phyloP scores from a whole-genome alignment of 495 filamentous ascomycete genomes.

The Pseudomonodictys pantanalensis region DNA sequence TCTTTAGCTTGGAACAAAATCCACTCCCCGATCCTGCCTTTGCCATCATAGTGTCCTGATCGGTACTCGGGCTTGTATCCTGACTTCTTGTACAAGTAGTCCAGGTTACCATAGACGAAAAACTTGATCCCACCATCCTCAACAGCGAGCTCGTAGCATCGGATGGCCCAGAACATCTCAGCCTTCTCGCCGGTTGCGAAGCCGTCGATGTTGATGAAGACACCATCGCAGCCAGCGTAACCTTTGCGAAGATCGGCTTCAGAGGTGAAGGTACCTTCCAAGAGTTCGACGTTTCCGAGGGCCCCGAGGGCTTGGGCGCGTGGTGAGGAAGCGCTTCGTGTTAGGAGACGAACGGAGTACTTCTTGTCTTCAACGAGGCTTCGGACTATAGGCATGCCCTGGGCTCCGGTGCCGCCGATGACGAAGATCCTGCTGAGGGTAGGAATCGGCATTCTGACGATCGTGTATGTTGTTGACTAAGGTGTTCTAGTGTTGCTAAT shows the following conservation, averaged over 20 bases:
- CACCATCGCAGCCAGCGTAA: conserved; percentile 15
- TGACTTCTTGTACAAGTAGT: conserved; percentile 17
- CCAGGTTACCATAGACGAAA: conserved; percentile 32
- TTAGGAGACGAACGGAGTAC: conserved; percentile 50
- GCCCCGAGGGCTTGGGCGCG: conserved; percentile 43
- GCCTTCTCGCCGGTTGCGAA: conserved; percentile 30
- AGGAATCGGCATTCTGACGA: neutral
- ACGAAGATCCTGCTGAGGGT: conserved; percentile 40
- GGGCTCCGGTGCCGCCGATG: conserved; percentile 56
- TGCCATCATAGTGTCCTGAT: conserved; percentile 26
- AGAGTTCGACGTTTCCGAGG: conserved; percentile 46
- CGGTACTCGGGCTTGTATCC: conserved; percentile 17
- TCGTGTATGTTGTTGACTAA: too few relatives aligned
- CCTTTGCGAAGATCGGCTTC: conserved; percentile 45
- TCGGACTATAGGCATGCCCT: conserved; percentile 51
- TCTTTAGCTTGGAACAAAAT: conserved; percentile 19
- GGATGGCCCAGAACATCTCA: conserved; percentile 30
- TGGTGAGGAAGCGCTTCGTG: conserved; percentile 44
- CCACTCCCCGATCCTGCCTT: conserved; percentile 35
- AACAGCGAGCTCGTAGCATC: conserved; percentile 25
- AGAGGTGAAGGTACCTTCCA: conserved; percentile 48
- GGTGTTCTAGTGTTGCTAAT: too few relatives aligned
- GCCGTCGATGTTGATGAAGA: conserved; percentile 33
- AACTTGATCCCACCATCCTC: conserved; percentile 21
- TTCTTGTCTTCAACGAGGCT: conserved; percentile 44